These are phyloP conservation scores for Arabidopsis hybrid DNA, from an alignment of 441 rosid species.

Conservation along the genomic window DNA sequence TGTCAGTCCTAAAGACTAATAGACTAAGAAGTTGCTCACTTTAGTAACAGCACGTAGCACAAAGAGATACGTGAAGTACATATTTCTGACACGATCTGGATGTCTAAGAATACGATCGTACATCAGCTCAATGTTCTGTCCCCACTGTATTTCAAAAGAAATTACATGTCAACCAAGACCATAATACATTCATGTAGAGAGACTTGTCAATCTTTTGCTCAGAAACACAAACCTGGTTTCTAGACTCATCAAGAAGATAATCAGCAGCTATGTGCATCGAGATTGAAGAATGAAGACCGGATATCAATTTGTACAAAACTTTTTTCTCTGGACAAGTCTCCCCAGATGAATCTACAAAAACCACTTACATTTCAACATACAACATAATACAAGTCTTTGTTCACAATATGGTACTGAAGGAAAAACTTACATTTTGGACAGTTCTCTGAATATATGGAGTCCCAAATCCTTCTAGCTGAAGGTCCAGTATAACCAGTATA, in stretches of 20 bases:
- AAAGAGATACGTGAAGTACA: slow-evolving; percentile 90
- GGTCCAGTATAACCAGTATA: slow-evolving; percentile 90
- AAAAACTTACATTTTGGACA: slow-evolving; percentile 80
- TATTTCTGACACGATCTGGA: slow-evolving; percentile 82
- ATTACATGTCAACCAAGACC: background rate
- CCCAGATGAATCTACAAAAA: slow-evolving; percentile 73
- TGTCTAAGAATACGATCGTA: slow-evolving; percentile 77
- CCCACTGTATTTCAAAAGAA: slow-evolving; percentile 66
- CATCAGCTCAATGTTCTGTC: slow-evolving; percentile 76
- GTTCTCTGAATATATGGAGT: slow-evolving; percentile 86
- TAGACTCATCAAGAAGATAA: slow-evolving; percentile 81
- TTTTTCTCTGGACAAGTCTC: slow-evolving; percentile 85
- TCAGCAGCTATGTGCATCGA: slow-evolving; percentile 88
- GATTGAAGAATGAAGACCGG: slow-evolving; percentile 94
- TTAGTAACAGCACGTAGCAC: slow-evolving; percentile 89
- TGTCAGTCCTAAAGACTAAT: background rate
- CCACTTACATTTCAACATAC: background rate
- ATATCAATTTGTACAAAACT: slow-evolving; percentile 82
- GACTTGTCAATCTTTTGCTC: slow-evolving; percentile 9
- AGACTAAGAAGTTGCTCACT: slow-evolving; percentile 54
- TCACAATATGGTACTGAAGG: background rate
- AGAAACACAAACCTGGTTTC: slow-evolving; percentile 54
- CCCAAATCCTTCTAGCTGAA: slow-evolving; percentile 99
- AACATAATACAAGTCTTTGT: slow-evolving; percentile 24
- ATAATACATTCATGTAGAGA: background rate